A percentile compares a stretch with the other conserved stretches of the same genome.
Evolutionary conservation across 2,329 filamentous ascomycete species (phyloP).

Genomic region (Sporothrix variecibatus): DNA sequence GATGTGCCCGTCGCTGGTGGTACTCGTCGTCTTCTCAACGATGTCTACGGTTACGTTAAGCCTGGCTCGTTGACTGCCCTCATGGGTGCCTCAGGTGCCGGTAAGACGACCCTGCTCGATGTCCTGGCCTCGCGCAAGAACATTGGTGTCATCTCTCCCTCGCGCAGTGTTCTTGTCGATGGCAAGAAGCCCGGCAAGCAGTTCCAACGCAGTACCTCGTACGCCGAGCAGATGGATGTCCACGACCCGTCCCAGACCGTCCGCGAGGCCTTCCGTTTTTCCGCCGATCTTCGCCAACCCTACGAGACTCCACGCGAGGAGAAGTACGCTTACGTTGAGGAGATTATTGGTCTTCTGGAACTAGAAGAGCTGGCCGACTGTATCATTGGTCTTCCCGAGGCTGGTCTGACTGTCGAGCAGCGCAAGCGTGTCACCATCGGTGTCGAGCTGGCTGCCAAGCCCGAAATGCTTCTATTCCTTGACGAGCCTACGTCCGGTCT

Average conservation of each 20-base stretch:
- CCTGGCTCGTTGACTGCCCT: constrained; percentile 74
- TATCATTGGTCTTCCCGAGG: constrained; percentile 62
- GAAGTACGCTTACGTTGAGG: constrained; percentile 62
- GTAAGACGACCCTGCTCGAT: constrained; percentile 83
- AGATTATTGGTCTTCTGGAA: constrained; percentile 57
- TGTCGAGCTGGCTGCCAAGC: constrained; percentile 84
- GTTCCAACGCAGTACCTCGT: constrained; percentile 62
- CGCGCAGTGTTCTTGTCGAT: constrained; percentile 59
- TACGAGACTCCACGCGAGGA: constrained; percentile 55
- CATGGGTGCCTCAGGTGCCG: constrained; percentile 83
- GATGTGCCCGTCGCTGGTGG: constrained; percentile 63
- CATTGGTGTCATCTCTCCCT: constrained; percentile 55
- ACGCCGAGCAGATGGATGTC: constrained; percentile 64
- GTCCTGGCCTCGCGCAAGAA: constrained; percentile 66
- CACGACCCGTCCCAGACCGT: constrained; percentile 65
- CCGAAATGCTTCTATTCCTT: constrained; percentile 73
- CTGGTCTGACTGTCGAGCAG: constrained; percentile 69
- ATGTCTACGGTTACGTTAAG: constrained; percentile 68
- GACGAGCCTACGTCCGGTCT: constrained; percentile 79
- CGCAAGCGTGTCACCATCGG: constrained; percentile 84
- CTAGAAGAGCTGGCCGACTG: constrained; percentile 62
- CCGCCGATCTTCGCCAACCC: constrained; percentile 61
- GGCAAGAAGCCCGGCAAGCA: constrained; percentile 58
- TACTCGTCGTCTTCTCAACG: constrained; percentile 56
- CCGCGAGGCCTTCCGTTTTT: constrained; percentile 64